Evolutionary conservation across 2,329 filamentous ascomycete genomes (phyloP), one percentile per base, ranked within the genome.

Genomic region (Claviceps quebecensis): DNA sequence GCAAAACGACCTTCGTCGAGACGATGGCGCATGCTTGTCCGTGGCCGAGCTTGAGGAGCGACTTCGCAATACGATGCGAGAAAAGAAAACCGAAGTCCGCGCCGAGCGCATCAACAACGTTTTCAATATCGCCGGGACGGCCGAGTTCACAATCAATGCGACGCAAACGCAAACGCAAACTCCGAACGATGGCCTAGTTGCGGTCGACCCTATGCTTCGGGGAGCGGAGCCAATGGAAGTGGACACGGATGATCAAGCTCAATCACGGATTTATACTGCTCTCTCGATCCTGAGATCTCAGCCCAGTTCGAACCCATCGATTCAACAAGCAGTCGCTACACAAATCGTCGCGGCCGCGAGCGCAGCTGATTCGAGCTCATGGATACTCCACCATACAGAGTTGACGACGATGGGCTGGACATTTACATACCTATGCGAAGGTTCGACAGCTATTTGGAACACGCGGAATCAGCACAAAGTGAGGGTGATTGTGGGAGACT

Each of bases 381-480:
- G 77, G 77, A 59, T 58, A 2, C 61, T 73, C 29, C 66, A 72
- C 19, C 65, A 72, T 17, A 66, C 75, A 19, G 69, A 70, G 23
- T 65, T 70, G 14, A 66, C 60, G 7, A 55, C 69, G 0, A 70
- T 75, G 45, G 75, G 76, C 5, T 80, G 77, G 76, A 68, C 66
- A 1, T 73, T 80, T 50, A 70, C 67, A 3, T 80, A 76, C 55
- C 62, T 70, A 17, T 81, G 78, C 66, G 73, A 70, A 52, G 67
- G 73, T 54, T 80, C 78, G 2, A 63, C 69, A 43, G 68, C 72
- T 54, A 67, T 69, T 38, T 81, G 78, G 78, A 67, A 60, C 39
- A 69, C 70, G 19, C 71, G 74, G 55, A 65, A 69, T 5, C 75
- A 74, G 59, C 66, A 58, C 19, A 58, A 66, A 16, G 56, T 64